These are phyloP conservation scores for Boletus vinaceobasis DNA, from an alignment of 768 basidiomycete species.

Conservation along the genomic window DNA sequence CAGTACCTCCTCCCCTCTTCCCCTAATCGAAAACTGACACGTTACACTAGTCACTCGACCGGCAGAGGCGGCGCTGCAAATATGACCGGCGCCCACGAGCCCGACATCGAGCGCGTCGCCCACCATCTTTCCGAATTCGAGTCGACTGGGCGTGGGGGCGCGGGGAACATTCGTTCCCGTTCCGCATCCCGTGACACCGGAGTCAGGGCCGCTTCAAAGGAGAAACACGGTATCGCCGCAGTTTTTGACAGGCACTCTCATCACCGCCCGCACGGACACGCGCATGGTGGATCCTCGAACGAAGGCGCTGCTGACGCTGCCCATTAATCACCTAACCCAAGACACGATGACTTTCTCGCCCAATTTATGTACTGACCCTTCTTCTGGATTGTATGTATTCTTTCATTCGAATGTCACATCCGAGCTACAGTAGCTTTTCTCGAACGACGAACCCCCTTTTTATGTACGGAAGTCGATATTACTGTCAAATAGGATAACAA, in stretches of 20 bases:
- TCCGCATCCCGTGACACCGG: slow-evolving; percentile 32
- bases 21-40: neutral
- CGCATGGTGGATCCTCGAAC: neutral
- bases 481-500: neutral
- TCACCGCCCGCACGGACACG: slow-evolving; percentile 5
- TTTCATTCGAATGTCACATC: neutral
- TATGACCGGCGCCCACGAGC: slow-evolving; percentile 38
- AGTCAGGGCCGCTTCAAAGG: slow-evolving; percentile 24
- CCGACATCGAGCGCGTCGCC: slow-evolving; percentile 34
- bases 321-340: neutral
- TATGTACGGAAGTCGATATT: neutral
- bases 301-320: neutral
- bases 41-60: slow-evolving; percentile 53
- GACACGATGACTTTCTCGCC: neutral
- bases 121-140: slow-evolving; percentile 31
- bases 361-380: neutral
- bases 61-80: slow-evolving; percentile 72
- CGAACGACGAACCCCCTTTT: neutral
- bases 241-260: slow-evolving; percentile 31
- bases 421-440: neutral
- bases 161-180: slow-evolving; percentile 54
- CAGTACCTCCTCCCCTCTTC: slow-evolving; percentile 17
- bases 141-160: slow-evolving; percentile 57
- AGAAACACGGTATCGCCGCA: slow-evolving; percentile 30
- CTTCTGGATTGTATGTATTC: neutral